phyloP scores from a whole-genome alignment of 192 early-diverging fungal genomes.

The Coemansia asiatica region DNA sequence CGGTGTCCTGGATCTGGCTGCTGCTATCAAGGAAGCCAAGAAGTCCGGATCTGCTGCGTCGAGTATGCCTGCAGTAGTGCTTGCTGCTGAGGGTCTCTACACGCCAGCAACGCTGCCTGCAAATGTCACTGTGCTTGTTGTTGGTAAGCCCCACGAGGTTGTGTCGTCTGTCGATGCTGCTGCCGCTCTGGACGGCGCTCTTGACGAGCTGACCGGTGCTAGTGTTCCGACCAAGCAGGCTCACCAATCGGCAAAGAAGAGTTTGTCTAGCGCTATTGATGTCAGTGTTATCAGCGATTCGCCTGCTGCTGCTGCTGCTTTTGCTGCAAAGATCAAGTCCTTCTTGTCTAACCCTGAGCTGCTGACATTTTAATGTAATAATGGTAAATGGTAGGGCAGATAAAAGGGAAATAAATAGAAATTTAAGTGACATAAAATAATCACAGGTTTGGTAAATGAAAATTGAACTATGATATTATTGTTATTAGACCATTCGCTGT shows the following conservation, averaged over 20 bases:
- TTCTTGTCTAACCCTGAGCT: constrained; percentile 46
- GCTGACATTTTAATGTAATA: constrained; percentile 36
- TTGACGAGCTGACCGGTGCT: constrained; percentile 35
- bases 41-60: not conserved
- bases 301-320: constrained; percentile 20
- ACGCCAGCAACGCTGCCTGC: constrained; percentile 54
- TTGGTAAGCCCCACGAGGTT: constrained; percentile 51
- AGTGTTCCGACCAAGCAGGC: not conserved
- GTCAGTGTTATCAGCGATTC: constrained; percentile 33
- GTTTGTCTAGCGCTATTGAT: constrained; percentile 20
- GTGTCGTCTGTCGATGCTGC: constrained; percentile 30
- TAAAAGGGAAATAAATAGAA: constrained; percentile 4
- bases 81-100: constrained; percentile 51
- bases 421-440: too few species aligned
- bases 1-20: constrained; percentile 31
- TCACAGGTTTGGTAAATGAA: too few species aligned
- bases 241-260: not conserved
- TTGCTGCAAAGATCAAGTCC: constrained; percentile 39
- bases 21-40: constrained; percentile 27
- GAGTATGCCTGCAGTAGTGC: constrained; percentile 17
- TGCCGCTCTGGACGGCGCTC: constrained; percentile 28
- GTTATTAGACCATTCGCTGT: too few species aligned
- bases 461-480: too few species aligned
- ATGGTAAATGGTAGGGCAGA: too few species aligned
- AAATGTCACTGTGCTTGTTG: constrained; percentile 62